Evolutionary conservation across 2,329 filamentous ascomycete genomes (phyloP), one percentile per base, ranked within the genome.

Genomic region (Penicillium freii): DNA sequence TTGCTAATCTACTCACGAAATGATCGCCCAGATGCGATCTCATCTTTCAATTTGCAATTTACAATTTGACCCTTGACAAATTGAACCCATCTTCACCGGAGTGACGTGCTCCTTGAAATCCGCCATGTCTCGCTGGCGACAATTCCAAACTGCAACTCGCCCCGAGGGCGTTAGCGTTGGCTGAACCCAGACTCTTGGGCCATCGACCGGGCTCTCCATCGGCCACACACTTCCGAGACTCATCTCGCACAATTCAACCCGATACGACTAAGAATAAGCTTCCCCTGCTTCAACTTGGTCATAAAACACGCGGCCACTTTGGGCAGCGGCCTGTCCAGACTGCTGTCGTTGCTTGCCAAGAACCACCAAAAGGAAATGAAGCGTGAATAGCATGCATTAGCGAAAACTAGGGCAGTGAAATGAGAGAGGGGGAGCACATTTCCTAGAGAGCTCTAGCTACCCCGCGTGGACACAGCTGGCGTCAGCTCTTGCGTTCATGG

Each of bases 91-190:
- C n/a, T 15, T 2, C 21, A 25, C 11, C 54, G 54, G 54, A 53
- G 40, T 45, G 49, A 44, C 31, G 34, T 47, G 36, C 43, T 56
- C 54, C 54, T 46, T 19, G 47, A 17, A 23, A n/a, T 36, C 13
- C 27, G 21, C 34, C 19, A 9, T 23, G 5, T 38, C 31, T 56
- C 9, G 29, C 38, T 42, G 23, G 23, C 39, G 19, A 39, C 38
- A 38, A n/a, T 56, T 33, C 39, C 34, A 46, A 55, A 50, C 42
- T 52, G 57, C 31, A 56, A 51, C 42, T 47, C n/a, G n/a, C 48
- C 42, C 56, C 56, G 56, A 52, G 40, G 57, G 58, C 54, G 53
- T 52, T 58, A 39, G 50, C 40, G 63, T 64, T 64, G 60, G 63
- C 63, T 66, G 60, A 66, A 65, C 60, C 54, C 61, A 57, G 57